Conservation (phyloP, 371 early-diverging fungal species). For the Apophysomyces ossiformis region DNA sequence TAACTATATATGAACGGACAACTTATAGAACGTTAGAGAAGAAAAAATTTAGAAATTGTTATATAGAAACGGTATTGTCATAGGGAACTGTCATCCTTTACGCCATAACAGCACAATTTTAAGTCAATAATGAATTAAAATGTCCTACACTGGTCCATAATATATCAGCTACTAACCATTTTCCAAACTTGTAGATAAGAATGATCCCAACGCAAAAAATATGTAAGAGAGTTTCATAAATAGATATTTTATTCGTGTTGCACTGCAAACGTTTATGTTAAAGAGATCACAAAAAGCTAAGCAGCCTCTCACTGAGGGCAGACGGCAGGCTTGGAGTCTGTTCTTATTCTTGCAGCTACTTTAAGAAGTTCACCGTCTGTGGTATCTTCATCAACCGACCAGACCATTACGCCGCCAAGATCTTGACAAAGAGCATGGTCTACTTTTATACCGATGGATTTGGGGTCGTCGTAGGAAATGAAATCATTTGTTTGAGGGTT, state of each 20-base stretch:
- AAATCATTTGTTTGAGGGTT: conserved; percentile 57
- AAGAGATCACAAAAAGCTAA: neutral
- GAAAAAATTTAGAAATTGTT: no score
- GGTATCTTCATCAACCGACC: conserved; percentile 55
- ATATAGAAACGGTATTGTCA: no score
- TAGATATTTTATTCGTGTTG: neutral
- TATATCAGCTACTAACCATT: no score
- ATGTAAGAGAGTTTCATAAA: neutral
- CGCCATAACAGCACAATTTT: no score
- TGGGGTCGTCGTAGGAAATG: conserved; percentile 69
- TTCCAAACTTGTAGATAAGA: no score
- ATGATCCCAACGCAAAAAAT: no score
- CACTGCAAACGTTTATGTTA: neutral
- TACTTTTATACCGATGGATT: conserved; percentile 60
- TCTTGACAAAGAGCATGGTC: conserved; percentile 48
- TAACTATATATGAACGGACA: no score
- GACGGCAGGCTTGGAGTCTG: conserved; percentile 14
- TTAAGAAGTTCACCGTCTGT: conserved; percentile 56
- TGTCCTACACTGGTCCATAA: no score
- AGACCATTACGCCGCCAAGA: conserved; percentile 66
- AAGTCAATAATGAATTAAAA: no score
- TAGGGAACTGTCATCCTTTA: no score
- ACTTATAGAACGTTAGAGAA: no score
- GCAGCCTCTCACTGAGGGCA: neutral
- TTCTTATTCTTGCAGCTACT: conserved; percentile 38